These are phyloP conservation scores for Apiospora kogelbergensis DNA, from an alignment of 2,329 filamentous ascomycete genomes.

Conservation along the genomic window DNA sequence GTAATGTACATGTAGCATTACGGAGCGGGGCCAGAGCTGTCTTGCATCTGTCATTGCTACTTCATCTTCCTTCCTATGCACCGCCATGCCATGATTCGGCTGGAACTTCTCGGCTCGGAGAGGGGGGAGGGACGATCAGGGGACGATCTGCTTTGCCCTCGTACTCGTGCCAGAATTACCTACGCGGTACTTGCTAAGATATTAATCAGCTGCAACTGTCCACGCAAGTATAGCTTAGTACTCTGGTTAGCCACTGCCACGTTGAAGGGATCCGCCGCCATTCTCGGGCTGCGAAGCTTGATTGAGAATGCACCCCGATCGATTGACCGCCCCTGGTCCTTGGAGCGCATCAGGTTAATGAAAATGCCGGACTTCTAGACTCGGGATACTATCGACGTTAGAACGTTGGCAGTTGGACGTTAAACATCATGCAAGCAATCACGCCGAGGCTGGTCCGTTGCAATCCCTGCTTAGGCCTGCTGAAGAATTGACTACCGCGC, in stretches of 20 bases:
- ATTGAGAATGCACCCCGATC: neutral
- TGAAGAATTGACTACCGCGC: neutral
- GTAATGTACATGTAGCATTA: neutral
- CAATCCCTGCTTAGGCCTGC: neutral
- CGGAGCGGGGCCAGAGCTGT: neutral
- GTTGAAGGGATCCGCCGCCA: neutral
- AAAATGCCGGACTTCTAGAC: neutral
- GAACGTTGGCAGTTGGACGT: neutral
- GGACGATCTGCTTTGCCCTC: neutral
- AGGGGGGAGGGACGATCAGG: neutral
- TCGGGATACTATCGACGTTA: neutral
- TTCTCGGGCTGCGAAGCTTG: neutral
- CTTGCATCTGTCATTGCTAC: neutral
- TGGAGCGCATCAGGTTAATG: neutral
- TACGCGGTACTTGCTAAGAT: too few species aligned
- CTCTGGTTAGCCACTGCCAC: neutral
- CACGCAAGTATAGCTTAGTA: neutral
- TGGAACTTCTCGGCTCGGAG: neutral
- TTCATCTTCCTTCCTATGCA: neutral
- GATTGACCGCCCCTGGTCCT: neutral
- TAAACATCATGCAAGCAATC: neutral
- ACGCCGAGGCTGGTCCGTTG: neutral
- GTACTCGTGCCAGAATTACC: neutral
- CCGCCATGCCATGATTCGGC: neutral
- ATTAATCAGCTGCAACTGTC: neutral